A percentile compares a stretch with the other conserved stretches of the same genome.
These are phyloP conservation scores for Violaceomyces palustris DNA, from an alignment of 1,284 basidiomycete species.

Conservation along the genomic window DNA sequence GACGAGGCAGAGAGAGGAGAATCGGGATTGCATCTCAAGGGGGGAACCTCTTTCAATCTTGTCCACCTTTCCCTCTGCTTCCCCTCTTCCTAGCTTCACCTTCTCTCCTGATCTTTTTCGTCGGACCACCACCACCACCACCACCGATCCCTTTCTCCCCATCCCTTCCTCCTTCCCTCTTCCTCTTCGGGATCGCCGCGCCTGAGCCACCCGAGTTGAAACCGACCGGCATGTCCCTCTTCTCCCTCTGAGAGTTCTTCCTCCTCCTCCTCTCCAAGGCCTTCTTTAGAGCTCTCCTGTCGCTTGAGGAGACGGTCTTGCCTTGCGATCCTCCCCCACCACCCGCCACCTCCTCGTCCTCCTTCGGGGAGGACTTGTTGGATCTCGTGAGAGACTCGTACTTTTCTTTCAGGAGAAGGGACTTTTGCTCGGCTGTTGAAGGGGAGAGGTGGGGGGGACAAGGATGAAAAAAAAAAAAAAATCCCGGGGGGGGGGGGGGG, in stretches of 20 bases:
- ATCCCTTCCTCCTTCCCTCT: constrained; percentile 6
- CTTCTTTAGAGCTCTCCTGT: constrained; percentile 63
- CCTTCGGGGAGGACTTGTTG: no score
- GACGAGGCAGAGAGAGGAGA: no score
- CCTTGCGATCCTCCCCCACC: constrained; percentile 1
- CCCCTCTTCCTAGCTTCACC: no score
- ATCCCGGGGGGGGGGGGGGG: background rate
- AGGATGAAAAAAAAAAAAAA: background rate
- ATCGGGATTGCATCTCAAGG: no score
- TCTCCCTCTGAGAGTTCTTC: constrained; percentile 83
- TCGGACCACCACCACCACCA: no score
- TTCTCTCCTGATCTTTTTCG: no score
- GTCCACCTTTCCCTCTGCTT: no score
- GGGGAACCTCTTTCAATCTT: no score
- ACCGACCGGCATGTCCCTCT: constrained; percentile 57
- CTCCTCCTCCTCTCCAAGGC: constrained; percentile 82
- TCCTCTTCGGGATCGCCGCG: constrained; percentile 18
- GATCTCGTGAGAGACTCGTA: constrained; percentile 24
- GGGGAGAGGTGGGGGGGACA: background rate
- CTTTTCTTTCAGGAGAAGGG: constrained; percentile 38
- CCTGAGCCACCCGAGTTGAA: constrained; percentile 9
- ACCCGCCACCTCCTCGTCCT: no score
- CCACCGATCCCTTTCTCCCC: no score
- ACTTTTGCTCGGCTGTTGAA: constrained; percentile 6
- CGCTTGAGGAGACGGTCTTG: constrained; percentile 7